Evolutionary conservation across 768 basidiomycete species (phyloP).

Genomic region (Tephrocybe sp.): DNA sequence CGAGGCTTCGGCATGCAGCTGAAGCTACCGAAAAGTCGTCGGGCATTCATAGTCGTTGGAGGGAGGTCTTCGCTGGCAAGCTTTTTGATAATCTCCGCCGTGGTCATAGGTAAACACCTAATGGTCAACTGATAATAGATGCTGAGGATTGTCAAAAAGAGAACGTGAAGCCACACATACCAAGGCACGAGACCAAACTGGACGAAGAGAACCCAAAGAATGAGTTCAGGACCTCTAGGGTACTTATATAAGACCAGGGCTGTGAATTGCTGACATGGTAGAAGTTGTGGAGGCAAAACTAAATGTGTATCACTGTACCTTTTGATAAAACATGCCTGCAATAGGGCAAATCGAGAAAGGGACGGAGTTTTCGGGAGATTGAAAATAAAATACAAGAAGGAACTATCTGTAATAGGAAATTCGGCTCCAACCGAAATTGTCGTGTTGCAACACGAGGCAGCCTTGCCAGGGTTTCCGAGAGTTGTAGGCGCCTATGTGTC

Average conservation of each 20-base stretch:
- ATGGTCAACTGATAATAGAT: too few relatives aligned
- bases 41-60: constrained; percentile 13
- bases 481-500: constrained; percentile 9
- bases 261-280: not conserved
- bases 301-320: constrained; percentile 11
- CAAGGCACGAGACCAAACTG: not conserved
- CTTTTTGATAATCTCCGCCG: constrained; percentile 11
- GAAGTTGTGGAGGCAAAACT: not conserved
- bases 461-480: not conserved
- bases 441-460: constrained; percentile 10
- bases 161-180: not conserved
- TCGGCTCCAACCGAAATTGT: constrained; percentile 2
- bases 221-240: not conserved
- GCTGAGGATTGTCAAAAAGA: not conserved
- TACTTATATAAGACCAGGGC: constrained; percentile 1
- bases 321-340: constrained; percentile 1
- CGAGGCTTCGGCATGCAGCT: constrained; percentile 6
- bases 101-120: not conserved
- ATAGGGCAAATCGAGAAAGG: not conserved
- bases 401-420: constrained; percentile 6
- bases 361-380: not conserved
- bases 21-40: constrained; percentile 19
- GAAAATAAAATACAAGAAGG: constrained; percentile 9
- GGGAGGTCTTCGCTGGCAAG: constrained; percentile 15
- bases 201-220: not conserved